Base-by-base conservation (phyloP, 495 filamentous ascomycete genomes). In the Margaritispora aquatica region DNA sequence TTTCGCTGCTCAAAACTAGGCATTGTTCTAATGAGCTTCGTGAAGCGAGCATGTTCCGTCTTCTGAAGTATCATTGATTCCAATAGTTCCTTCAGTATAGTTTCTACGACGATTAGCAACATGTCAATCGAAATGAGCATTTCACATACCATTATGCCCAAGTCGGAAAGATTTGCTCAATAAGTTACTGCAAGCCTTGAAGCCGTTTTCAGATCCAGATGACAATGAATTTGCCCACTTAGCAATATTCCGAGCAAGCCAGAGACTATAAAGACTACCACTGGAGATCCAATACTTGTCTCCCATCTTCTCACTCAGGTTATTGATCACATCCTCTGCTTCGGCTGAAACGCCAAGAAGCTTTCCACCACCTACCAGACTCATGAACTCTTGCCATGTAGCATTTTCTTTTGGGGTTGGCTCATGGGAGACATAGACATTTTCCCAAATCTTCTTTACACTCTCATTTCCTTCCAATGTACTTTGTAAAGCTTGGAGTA, bases 271-370 rank as follows among this genome's bases (percentile, higher is more conserved):
- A 10, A 77, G 62, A 46, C 70, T 71, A 0, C 85, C 83, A 68
- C 86, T 79, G 7, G 85, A 80, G 24, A 90, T 64, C 93, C 92
- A 97, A 1, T 65, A 58, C 27, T 48, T 53, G 26, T 65, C 44
- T 34, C 46, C 24, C 61, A 74, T 31, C 59, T 61, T 34, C 53
- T 69, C 44, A 58, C 68, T 57, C 55, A 22, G 49, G 27, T 66
- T 27, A 46, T 69, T 59, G 24, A 66, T 60, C 47, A 85, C 65
- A 47, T 81, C 77, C 23, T 86, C 78, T n/a, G 88, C 90, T 71
- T 97, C 89, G 13, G 91, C 90, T 34, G 84, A 79, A 50, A 83
- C 68, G 0, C 88, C 85, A 15, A 95, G 65, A 21, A 97, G 71
- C 63, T 81, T 88, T 24, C 92, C 87, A 46, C 84, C 81, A 13